phyloP scores from a whole-genome alignment of 257 asterid species.

The Jasminum sambac region DNA sequence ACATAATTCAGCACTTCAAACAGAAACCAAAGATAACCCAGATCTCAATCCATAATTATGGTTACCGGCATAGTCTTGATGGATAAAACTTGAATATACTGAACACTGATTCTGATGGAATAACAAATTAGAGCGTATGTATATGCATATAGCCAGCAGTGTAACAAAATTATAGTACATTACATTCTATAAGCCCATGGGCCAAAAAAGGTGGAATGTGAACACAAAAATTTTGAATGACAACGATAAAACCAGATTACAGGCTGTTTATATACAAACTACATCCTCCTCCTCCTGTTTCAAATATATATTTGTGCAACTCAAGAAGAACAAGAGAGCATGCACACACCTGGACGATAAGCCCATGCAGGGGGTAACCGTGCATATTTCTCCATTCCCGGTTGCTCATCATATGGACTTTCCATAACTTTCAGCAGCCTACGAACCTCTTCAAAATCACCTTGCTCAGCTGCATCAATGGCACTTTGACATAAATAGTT shows the following conservation, averaged over 20 bases:
- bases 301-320: slow-evolving; percentile 18
- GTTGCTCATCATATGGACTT: slow-evolving; percentile 83
- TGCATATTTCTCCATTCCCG: slow-evolving; percentile 94
- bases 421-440: slow-evolving; percentile 69
- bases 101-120: background rate
- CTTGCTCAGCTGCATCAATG: slow-evolving; percentile 89
- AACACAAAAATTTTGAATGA: background rate
- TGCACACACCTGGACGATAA: slow-evolving; percentile 94
- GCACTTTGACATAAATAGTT: slow-evolving; percentile 96
- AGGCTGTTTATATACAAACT: slow-evolving; percentile 47
- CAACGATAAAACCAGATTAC: slow-evolving; percentile 26
- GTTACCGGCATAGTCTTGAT: background rate
- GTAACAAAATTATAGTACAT: background rate
- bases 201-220: background rate
- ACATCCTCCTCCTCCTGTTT: slow-evolving; percentile 7
- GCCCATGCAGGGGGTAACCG: slow-evolving; percentile 99
- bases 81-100: background rate
- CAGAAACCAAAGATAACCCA: background rate
- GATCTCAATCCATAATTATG: background rate
- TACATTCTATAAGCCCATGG: background rate
- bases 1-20: background rate
- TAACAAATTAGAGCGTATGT: background rate
- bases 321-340: slow-evolving; percentile 97
- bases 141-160: background rate
- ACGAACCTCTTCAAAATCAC: slow-evolving; percentile 80